A percentile compares a stretch with the other conserved stretches of the same genome.
Evolutionary conservation across 441 rosid species (phyloP).

Genomic region (Bocquillonia castaneifolia): DNA sequence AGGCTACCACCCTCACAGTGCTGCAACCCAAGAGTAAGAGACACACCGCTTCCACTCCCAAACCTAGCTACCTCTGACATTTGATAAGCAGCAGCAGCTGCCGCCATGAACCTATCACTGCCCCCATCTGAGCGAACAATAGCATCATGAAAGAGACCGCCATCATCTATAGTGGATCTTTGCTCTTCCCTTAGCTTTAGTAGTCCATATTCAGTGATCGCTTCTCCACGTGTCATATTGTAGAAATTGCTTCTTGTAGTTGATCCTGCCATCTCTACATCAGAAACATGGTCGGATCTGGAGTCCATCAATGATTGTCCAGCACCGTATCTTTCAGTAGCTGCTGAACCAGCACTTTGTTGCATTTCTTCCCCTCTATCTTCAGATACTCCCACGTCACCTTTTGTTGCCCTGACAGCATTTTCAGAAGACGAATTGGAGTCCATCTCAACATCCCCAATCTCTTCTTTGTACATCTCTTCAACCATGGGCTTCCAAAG

Average conservation of each 20-base stretch:
- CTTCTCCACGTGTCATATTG: slow-evolving; percentile 25
- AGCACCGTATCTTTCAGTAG: slow-evolving; percentile 31
- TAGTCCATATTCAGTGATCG: slow-evolving; percentile 35
- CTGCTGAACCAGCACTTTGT: slow-evolving; percentile 44
- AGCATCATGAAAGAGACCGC: slow-evolving; percentile 39
- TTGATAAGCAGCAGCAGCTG: slow-evolving; percentile 52
- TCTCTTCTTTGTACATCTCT: slow-evolving; percentile 93
- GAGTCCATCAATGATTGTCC: slow-evolving; percentile 39
- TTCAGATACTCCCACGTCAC: slow-evolving; percentile 30
- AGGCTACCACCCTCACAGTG: slow-evolving; percentile 60
- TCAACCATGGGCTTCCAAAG: slow-evolving; percentile 98
- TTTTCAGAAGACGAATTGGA: slow-evolving; percentile 70
- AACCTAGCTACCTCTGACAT: slow-evolving; percentile 60
- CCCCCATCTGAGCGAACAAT: slow-evolving; percentile 32
- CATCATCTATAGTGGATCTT: slow-evolving; percentile 32
- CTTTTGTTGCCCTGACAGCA: slow-evolving; percentile 37
- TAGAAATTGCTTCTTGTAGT: slow-evolving; percentile 28
- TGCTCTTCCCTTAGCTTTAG: slow-evolving; percentile 42
- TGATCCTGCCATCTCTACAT: slow-evolving; percentile 37
- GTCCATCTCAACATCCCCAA: slow-evolving; percentile 62
- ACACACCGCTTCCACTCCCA: slow-evolving; percentile 57
- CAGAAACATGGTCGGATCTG: slow-evolving; percentile 30
- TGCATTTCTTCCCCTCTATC: slow-evolving; percentile 48
- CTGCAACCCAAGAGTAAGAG: slow-evolving; percentile 81
- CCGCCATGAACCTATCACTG: slow-evolving; percentile 41